A percentile compares a stretch with the other conserved stretches of the same genome.
These are phyloP conservation scores for Basipetospora chlamydospora DNA, from an alignment of 2,329 filamentous ascomycete genomes.

Conservation along the genomic window DNA sequence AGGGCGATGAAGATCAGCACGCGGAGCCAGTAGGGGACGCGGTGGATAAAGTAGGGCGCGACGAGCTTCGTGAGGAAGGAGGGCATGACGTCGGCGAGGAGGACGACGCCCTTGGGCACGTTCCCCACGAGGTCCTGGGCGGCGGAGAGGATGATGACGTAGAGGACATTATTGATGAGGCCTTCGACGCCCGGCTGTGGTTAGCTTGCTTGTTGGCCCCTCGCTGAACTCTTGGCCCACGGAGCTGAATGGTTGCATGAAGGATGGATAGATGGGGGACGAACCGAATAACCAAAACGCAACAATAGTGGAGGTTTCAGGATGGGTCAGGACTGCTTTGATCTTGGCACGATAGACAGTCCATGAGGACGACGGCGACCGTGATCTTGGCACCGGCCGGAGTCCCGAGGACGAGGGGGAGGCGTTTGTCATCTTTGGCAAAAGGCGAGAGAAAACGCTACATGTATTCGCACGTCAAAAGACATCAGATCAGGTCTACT, in stretches of 20 bases:
- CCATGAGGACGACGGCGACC: conserved; percentile 52
- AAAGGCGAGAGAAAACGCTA: neutral
- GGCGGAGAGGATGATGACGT: conserved; percentile 89
- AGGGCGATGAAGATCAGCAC: conserved; percentile 60
- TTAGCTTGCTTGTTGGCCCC: no score
- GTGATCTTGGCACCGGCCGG: conserved; percentile 42
- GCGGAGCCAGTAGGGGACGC: conserved; percentile 64
- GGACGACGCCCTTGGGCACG: conserved; percentile 80
- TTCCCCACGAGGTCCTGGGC: conserved; percentile 90
- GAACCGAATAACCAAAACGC: conserved; percentile 93
- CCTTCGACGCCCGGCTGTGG: conserved; percentile 12
- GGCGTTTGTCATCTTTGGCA: conserved; percentile 18
- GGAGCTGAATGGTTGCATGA: neutral
- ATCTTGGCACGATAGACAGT: conserved; percentile 56
- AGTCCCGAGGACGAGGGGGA: conserved; percentile 29
- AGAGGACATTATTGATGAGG: conserved; percentile 87
- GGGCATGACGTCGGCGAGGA: conserved; percentile 84
- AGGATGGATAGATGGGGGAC: conserved; percentile 1
- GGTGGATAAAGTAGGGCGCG: conserved; percentile 87
- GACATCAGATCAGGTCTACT: no score
- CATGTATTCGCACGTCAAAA: neutral
- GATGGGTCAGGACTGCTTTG: conserved; percentile 45
- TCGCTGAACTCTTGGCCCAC: no score
- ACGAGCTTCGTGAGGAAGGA: conserved; percentile 78
- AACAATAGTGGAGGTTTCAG: conserved; percentile 55